Percentiles rank a stretch among this genome's conserved stretches.
These are phyloP conservation scores for Persicaria maculosa DNA, from an alignment of 148 eudicot genomes.

Conservation along the genomic window DNA sequence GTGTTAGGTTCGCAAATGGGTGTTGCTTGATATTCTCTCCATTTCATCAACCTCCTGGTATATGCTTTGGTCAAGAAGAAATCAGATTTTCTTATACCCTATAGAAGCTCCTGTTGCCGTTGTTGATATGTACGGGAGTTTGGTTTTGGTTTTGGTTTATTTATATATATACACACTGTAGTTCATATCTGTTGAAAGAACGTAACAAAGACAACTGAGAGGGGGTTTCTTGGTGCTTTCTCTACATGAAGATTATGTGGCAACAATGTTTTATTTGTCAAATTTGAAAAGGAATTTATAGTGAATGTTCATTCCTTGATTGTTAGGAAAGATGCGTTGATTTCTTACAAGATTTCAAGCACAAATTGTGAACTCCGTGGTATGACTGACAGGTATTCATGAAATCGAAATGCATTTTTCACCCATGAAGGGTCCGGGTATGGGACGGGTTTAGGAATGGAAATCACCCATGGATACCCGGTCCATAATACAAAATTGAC, in stretches of 20 bases:
- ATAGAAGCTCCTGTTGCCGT: not conserved
- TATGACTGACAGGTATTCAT: no score
- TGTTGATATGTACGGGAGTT: not conserved
- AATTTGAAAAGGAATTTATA: not conserved
- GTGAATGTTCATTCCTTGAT: no score
- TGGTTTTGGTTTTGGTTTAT: not conserved
- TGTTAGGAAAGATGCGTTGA: no score
- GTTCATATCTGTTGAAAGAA: not conserved
- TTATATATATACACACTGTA: not conserved
- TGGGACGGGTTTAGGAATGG: no score
- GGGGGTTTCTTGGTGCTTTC: not conserved
- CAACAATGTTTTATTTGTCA: not conserved
- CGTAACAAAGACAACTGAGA: not conserved
- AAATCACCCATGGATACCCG: no score
- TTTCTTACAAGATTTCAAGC: no score
- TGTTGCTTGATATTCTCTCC: slow-evolving; percentile 14
- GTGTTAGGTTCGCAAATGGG: slow-evolving; percentile 38
- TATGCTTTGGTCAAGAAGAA: not conserved
- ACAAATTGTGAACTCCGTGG: no score
- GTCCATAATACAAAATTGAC: no score
- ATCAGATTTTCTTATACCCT: not conserved
- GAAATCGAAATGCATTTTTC: no score
- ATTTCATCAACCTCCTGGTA: not conserved
- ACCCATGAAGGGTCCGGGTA: no score
- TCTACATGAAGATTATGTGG: not conserved